Evolutionary conservation across 2,329 filamentous ascomycete genomes (phyloP), one percentile per base, ranked within the genome.

Genomic region (Verticillium tricorpus): DNA sequence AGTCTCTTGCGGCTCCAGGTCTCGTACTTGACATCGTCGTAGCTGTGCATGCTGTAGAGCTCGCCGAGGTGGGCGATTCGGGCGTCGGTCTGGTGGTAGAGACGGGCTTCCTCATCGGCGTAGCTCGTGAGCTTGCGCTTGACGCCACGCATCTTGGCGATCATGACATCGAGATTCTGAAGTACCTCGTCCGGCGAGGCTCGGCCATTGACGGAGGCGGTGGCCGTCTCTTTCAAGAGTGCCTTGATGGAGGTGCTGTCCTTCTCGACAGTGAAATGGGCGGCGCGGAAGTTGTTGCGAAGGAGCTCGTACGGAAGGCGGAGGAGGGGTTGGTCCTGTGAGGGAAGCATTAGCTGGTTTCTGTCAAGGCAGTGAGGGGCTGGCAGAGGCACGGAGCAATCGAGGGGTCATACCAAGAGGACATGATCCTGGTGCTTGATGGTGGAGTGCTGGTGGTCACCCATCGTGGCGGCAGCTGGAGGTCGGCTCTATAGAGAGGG

Each of bases 21-120:
- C 71, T 98, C 94, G 77, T 98, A 99, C 71, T 92, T 92, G 68
- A 96, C 92, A 73, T 99, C 95, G 59, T 92, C 90, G 64, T 97
- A 81, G 64, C 87, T 91, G 62, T 89, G 85, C 69, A 98, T 91
- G 55, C 84, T 77, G 74, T 95, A 92, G 5, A 99, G 81, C 67
- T 93, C 87, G 67, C 91, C 85, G 37, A 99, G 80, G 76, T 99
- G 93, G 31, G 85, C 80, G 62, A 96, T 87, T 35, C 95, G 86
- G 65, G 91, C 89, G 60, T 87, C 85, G 34, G 91, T 86, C 69
- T 96, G 89, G 7, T 82, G 82, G 71, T 96, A 91, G 15, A 97
- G 82, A 17, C 83, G 82, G 61, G 84, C 83, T 76, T 98, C 94
- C 71, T 97, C 93, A 50, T 90, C 88, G 60, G 93, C 88, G 62